Evolutionary conservation across 2,329 filamentous ascomycete species (phyloP), one percentile per base, ranked within the genome.

Genomic region (Colletotrichum plurivorum): DNA sequence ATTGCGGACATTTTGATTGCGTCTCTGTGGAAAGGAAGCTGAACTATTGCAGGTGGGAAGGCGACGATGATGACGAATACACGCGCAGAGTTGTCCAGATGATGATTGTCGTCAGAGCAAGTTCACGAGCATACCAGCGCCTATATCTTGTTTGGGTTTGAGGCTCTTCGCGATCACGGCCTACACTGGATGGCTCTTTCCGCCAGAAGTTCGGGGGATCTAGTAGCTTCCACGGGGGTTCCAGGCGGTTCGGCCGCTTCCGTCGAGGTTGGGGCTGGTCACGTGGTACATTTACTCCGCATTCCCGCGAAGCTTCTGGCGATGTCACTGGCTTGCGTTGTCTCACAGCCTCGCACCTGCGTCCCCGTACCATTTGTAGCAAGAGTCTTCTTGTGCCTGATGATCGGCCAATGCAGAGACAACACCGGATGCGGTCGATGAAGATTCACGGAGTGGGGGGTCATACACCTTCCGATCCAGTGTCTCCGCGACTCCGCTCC

Each of bases 231-330:
- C 22, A 69, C 62, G 18, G 31, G 25, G 25, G 46, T 69, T 54
- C 66, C 16, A 46, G 31, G 31, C 31, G 54, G 5, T 46, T 59
- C 48, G 54, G 31, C 54, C 36, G 43, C 12, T 9, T 36, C 10
- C 39, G 60, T 31, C 39, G 48, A 48, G 49, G 53, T 54, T 43
- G 62, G 55, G 13, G 16, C 12, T 3, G 62, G 55, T 69, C 67
- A 69, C 67, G 67, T 69, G 67, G 67, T 10, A 16, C 39, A 12
- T 6, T 20, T 69, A 60, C 67, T 67, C 67, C 62, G 62, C 67
- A 66, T 64, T 36, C 25, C 48, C 20, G 43, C 62, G 62, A 69
- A 67, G 55, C 62, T 69, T 67, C 67, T 66, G 55, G 55, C 22
- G 43, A 46, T 43, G 57, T 22, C 25, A 55, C 16, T 51, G 31